Evolutionary conservation across 2,329 filamentous ascomycete genomes (phyloP).

Genomic region (Raffaelea albimanens): DNA sequence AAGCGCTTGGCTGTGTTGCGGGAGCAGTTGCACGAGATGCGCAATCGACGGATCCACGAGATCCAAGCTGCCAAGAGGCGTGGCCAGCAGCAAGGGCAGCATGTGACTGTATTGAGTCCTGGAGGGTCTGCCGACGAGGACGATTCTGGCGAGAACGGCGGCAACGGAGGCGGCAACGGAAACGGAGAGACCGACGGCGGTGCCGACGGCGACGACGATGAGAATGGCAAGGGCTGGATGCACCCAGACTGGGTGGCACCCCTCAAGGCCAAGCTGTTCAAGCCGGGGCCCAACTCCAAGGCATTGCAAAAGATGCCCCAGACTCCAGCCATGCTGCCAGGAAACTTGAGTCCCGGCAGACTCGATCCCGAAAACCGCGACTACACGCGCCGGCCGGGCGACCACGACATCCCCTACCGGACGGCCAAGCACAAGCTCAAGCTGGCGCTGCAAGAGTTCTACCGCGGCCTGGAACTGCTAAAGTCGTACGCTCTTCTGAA

Average conservation of each 20-base stretch:
- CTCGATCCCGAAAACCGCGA: no score
- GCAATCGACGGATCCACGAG: slow-evolving; percentile 71
- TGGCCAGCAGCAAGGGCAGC: slow-evolving; percentile 16
- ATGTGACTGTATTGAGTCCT: background rate
- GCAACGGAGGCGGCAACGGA: background rate
- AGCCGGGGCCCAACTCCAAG: slow-evolving; percentile 51
- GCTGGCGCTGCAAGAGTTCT: slow-evolving; percentile 83
- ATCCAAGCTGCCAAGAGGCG: slow-evolving; percentile 35
- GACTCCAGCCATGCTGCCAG: slow-evolving; percentile 34
- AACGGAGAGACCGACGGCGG: slow-evolving; percentile 14
- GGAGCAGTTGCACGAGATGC: slow-evolving; percentile 87
- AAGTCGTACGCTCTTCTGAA: slow-evolving; percentile 89
- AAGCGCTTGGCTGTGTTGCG: slow-evolving; percentile 61
- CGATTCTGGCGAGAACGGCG: no score
- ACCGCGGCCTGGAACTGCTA: slow-evolving; percentile 80
- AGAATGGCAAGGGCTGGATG: slow-evolving; percentile 12
- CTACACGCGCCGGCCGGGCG: slow-evolving; percentile 37
- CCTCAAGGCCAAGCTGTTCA: slow-evolving; percentile 43
- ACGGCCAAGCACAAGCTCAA: slow-evolving; percentile 89
- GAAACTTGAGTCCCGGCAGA: background rate
- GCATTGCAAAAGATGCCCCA: slow-evolving; percentile 44
- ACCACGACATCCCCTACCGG: slow-evolving; percentile 67
- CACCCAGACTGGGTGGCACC: slow-evolving; percentile 38
- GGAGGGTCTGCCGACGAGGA: background rate
- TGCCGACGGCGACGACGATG: slow-evolving; percentile 14